Conservation (phyloP, 2,329 filamentous ascomycete genomes). For the Ramularia endophylla region DNA sequence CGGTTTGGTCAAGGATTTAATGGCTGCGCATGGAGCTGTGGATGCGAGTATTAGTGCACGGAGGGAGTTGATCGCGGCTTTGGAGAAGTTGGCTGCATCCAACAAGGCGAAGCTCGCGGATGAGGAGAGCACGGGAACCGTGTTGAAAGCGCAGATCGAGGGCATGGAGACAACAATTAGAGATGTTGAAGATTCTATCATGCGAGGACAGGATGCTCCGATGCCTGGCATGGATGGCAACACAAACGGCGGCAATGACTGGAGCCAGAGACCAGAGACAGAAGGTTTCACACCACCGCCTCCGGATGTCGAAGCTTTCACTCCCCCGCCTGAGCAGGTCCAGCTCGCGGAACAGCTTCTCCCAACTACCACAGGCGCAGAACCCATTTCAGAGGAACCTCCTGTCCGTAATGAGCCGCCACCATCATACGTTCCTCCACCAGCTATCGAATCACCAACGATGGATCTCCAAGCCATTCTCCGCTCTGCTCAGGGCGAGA, state of each 20-base stretch:
- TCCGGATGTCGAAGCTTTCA: conserved; percentile 79
- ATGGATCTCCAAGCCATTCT: conserved; percentile 26
- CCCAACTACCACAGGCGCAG: conserved; percentile 39
- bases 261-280: conserved; percentile 33
- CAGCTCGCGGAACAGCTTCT: conserved; percentile 9
- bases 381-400: conserved; percentile 23
- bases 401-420: conserved; percentile 26
- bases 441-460: conserved; percentile 7
- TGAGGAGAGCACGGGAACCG: conserved; percentile 62
- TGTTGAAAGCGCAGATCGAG: conserved; percentile 60
- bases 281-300: conserved; percentile 56
- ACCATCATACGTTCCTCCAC: conserved; percentile 24
- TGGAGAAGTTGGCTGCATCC: conserved; percentile 74
- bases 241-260: conserved; percentile 11
- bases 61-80: conserved; percentile 65
- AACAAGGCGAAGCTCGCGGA: conserved; percentile 63
- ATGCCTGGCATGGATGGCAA: conserved; percentile 32
- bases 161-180: conserved; percentile 77
- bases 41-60: conserved; percentile 85
- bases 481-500: conserved; percentile 15
- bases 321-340: conserved; percentile 48
- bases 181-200: conserved; percentile 85
- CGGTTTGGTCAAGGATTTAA: conserved; percentile 81
- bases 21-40: conserved; percentile 81
- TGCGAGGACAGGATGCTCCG: conserved; percentile 68